phyloP scores from a whole-genome alignment of 2,329 filamentous ascomycete genomes.

The Myriangium duriaei region DNA sequence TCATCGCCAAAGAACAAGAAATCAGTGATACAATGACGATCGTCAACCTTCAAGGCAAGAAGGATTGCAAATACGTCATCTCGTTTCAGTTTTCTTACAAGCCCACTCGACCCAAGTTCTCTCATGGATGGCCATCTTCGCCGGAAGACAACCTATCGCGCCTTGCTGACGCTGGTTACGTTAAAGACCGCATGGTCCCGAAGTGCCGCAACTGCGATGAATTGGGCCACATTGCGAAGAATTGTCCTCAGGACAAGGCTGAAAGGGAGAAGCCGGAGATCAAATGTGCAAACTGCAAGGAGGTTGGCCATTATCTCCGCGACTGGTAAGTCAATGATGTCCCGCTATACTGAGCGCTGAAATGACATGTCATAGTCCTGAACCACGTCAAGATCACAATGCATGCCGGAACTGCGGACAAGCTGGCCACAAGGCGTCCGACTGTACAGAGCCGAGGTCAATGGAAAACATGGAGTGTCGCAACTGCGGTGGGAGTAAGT shows the following conservation, averaged over 20 bases:
- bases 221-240: constrained; percentile 34
- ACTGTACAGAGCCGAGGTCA: constrained; percentile 30
- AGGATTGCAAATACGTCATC: constrained; percentile 38
- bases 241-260: constrained; percentile 36
- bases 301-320: constrained; percentile 27
- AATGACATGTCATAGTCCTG: constrained; percentile 24
- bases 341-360: too few relatives aligned
- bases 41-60: constrained; percentile 59
- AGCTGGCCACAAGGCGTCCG: constrained; percentile 21
- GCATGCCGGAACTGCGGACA: constrained; percentile 10
- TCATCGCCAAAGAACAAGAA: constrained; percentile 49
- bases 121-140: constrained; percentile 36
- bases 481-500: constrained; percentile 25
- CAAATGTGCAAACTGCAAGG: constrained; percentile 38
- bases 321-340: constrained; percentile 11
- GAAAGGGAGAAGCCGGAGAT: constrained; percentile 31
- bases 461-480: constrained; percentile 22
- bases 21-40: constrained; percentile 49
- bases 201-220: constrained; percentile 41
- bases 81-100: constrained; percentile 36
- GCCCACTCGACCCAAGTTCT: constrained; percentile 34
- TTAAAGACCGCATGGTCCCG: constrained; percentile 37
- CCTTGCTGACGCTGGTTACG: constrained; percentile 38
- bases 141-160: constrained; percentile 40
- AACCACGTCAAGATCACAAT: constrained; percentile 27